Base-by-base conservation (phyloP, 2,329 filamentous ascomycete species). In the Aspergillus spinulosporus region DNA sequence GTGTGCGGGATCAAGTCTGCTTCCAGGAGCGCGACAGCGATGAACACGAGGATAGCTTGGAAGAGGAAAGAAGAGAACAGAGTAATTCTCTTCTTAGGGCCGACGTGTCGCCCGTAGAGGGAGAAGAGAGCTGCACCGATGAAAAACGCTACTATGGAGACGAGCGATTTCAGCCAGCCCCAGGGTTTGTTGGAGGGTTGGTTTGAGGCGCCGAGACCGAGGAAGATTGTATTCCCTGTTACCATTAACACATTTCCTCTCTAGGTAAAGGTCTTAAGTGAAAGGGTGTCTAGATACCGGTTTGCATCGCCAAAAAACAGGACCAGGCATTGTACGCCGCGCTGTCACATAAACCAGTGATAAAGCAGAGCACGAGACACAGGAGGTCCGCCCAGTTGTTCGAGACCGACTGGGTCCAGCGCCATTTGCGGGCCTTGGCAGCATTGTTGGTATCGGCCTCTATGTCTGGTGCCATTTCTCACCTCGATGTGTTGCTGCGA, bases 271-370 rank as follows among this genome's bases (percentile, higher is more conserved):
- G 14, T 21, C 40, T 28, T 54, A 44, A 29, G 28, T 21, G n/a
- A 36, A 12, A 32, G 12, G 26, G 59, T 66, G 31, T 72, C 21
- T 21, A 21, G 21, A 21, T 21, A 77, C 76, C 76, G 2, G 76
- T 78, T 59, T 79, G 76, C 76, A 79, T 78, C 51, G 74, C 74
- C 40, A 78, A 66, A 65, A 79, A 79, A 58, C 76, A 78, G 31
- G 72, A 74, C 75, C 76, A 78, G 11, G 75, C 74, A 61, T 76
- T 76, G 66, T 77, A 78, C 8, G 76, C 72, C 40, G 74, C 72
- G 56, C 74, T 74, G 59, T 79, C 76, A 49, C 76, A 76, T 15
- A 79, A 66, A 1, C 76, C 76, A 0, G 75, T 78, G 32, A 73
- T 64, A 51, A 78, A 73, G 39, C 67, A 70, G 8, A 72, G 66